Evolutionary conservation across 225 moss, liverwort and hornwort species (phyloP).

Genomic region (Polytrichum formosum): DNA sequence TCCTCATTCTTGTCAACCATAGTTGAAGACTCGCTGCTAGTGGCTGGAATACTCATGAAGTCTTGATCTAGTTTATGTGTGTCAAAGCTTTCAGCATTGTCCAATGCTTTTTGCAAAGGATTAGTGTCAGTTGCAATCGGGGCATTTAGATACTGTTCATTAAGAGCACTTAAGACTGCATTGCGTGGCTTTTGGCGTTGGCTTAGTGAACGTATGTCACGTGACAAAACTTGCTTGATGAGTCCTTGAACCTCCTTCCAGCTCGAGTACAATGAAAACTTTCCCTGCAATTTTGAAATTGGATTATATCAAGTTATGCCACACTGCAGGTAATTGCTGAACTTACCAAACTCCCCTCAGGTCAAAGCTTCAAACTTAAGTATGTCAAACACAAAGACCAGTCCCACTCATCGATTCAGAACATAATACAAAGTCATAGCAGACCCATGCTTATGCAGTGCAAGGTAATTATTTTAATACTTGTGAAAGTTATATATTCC

Average conservation of each 20-base stretch:
- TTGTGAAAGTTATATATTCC: too few relatives aligned
- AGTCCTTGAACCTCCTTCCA: slow-evolving; percentile 63
- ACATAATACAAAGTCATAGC: too few relatives aligned
- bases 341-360: too few relatives aligned
- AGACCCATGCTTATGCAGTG: too few relatives aligned
- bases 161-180: slow-evolving; percentile 74
- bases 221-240: slow-evolving; percentile 75
- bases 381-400: too few relatives aligned
- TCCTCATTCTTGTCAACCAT: slow-evolving; percentile 16
- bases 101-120: slow-evolving; percentile 35
- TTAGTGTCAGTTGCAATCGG: slow-evolving; percentile 29
- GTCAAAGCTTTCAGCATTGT: slow-evolving; percentile 43
- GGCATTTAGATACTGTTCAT: slow-evolving; percentile 55
- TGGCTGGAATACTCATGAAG: neutral
- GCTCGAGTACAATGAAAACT: slow-evolving; percentile 71
- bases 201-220: slow-evolving; percentile 88
- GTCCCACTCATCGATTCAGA: too few relatives aligned
- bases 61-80: neutral
- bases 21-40: slow-evolving; percentile 10
- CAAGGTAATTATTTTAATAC: too few relatives aligned
- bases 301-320: too few relatives aligned
- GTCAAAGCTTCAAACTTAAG: too few relatives aligned
- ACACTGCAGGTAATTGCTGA: too few relatives aligned
- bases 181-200: slow-evolving; percentile 87
- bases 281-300: slow-evolving; percentile 47